Conservation (phyloP, 176 grass and related monocot genomes). For the Paspalum notatum region DNA sequence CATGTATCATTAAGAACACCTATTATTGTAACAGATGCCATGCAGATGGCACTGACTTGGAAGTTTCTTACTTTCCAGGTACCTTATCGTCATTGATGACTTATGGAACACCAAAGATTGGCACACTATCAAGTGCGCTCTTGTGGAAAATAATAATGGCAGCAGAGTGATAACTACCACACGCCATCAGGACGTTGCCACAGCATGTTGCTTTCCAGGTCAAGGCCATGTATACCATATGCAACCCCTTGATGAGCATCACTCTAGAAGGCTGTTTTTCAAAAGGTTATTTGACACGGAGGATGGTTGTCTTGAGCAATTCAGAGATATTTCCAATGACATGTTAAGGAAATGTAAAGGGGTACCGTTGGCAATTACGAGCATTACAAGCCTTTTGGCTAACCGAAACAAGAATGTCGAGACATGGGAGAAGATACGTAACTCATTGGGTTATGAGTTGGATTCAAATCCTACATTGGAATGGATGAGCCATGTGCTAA, state of each 20-base stretch:
- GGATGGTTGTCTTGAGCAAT: not conserved
- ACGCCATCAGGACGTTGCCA: not conserved
- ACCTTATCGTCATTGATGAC: conserved; percentile 5
- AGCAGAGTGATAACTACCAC: conserved; percentile 10
- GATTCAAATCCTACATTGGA: not conserved
- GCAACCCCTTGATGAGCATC: not conserved
- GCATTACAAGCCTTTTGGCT: conserved; percentile 30
- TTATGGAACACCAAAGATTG: not conserved
- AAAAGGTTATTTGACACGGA: not conserved
- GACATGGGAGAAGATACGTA: not conserved
- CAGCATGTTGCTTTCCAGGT: not conserved
- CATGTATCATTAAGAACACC: too few species aligned
- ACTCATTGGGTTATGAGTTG: conserved; percentile 11
- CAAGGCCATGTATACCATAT: not conserved
- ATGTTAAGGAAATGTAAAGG: conserved; percentile 22
- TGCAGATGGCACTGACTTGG: too few species aligned
- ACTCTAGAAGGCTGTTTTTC: conserved; percentile 4
- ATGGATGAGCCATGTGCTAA: conserved; percentile 32
- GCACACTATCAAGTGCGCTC: not conserved
- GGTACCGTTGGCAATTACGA: conserved; percentile 10
- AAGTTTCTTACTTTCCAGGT: not conserved
- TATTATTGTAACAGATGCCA: too few species aligned
- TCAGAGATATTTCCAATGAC: not conserved
- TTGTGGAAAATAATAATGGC: not conserved
- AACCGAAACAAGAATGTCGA: not conserved